phyloP scores from a whole-genome alignment of 169 alveolate genomes.

The Toxoplasma gondii region DNA sequence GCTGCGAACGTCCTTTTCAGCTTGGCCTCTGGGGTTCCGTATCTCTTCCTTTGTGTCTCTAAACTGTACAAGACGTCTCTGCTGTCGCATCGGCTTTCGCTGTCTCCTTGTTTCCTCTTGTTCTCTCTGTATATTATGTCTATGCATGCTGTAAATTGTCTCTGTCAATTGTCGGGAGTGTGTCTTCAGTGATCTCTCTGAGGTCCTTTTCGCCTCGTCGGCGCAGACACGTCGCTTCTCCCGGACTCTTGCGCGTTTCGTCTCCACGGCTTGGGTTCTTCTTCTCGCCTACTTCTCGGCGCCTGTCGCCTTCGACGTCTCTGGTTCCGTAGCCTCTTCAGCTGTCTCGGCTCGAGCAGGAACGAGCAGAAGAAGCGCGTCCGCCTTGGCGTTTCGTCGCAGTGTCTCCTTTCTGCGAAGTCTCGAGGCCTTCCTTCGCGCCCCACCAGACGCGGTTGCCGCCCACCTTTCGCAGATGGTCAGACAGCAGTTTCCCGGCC shows the following conservation, averaged over 20 bases:
- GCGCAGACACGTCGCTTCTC: not conserved
- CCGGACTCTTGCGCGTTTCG: not conserved
- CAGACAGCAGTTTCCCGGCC: not conserved
- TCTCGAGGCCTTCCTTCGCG: constrained; percentile 6
- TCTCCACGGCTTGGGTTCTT: not conserved
- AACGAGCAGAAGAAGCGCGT: not conserved
- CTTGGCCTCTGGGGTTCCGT: too few species aligned
- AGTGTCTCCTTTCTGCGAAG: not conserved
- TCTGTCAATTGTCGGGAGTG: too few species aligned
- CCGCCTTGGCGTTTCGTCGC: not conserved
- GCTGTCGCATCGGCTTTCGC: too few species aligned
- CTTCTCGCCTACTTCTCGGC: constrained; percentile 7
- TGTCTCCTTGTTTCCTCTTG: too few species aligned
- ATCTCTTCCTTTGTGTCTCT: too few species aligned
- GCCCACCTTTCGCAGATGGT: not conserved
- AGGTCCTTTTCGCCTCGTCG: too few species aligned
- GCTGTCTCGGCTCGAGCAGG: not conserved
- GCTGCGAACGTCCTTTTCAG: too few species aligned
- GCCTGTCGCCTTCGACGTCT: not conserved
- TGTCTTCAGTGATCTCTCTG: too few species aligned
- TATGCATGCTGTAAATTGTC: too few species aligned
- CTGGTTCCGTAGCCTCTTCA: not conserved
- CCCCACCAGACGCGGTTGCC: not conserved
- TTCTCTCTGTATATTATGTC: too few species aligned
- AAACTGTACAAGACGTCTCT: too few species aligned